Base-by-base conservation (phyloP, 73 alveolate genomes). In the Halteria grandinella region DNA sequence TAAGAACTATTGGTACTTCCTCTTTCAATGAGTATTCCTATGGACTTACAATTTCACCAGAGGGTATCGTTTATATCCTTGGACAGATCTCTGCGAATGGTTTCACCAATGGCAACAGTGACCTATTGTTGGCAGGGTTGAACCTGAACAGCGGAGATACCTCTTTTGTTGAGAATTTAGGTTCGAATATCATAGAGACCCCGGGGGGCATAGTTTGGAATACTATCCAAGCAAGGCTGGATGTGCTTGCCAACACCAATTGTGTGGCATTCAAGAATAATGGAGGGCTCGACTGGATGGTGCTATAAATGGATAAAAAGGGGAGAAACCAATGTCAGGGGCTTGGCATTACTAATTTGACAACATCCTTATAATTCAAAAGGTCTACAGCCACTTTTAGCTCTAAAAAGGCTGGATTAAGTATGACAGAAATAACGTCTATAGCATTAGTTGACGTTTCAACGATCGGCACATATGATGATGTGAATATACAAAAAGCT, bases 251-350 rank as follows among this genome's bases (percentile, higher is more conserved):
- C 51, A 57, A 32, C 23, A 28, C 55, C 28, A 57, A 57, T 29
- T 33, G 55, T 6, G 54, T 57, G 5, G 31, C 74, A 10, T 57
- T 57, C 23, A 29, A 29, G 36, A 57, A 57, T 31, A 33, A 57
- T 18, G 74, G 74, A 28, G 74, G 74, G 14, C n/a, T 25, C 55
- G 78, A 62, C 43, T 62, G 57, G 62, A 17, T 62, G 40, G 40
- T 39, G 5, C 43, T 62, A 25, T 57, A 15, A 12, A 4, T 39
- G 23, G 78, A 62, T 27, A 17, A 6, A 40, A 41, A 62, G 25
- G 78, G 78, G 55, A 34, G 62, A 15, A 62, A 62, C 27, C 12
- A 39, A 27, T 62, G 78, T 24, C 23, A 48, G 15, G 40, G 47
- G 2, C 44, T 62, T 40, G 41, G 25, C n/a, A 36, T 62, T 2